Conservation (phyloP, 1,284 basidiomycete species). For the Mycena citricolor region DNA sequence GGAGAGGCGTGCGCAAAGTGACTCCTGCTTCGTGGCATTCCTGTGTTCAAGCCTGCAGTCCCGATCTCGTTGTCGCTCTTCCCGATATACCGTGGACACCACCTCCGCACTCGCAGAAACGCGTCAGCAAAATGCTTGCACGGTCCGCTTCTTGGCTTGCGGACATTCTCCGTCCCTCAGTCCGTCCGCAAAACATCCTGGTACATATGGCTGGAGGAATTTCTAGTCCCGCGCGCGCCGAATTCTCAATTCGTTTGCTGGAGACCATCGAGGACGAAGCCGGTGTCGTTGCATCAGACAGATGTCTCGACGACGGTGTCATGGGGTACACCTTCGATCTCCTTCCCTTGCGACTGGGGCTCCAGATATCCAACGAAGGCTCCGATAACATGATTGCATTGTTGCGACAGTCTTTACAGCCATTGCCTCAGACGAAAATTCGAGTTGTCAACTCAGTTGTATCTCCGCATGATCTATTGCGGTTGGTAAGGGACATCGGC, state of each 20-base stretch:
- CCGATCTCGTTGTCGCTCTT: conserved; percentile 72
- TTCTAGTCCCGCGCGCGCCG: conserved; percentile 52
- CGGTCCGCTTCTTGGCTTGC: conserved; percentile 64
- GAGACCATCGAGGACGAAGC: conserved; percentile 61
- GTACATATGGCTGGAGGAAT: conserved; percentile 68
- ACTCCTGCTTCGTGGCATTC: conserved; percentile 52
- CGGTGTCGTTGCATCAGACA: conserved; percentile 48
- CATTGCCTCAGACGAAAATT: conserved; percentile 54
- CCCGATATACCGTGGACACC: conserved; percentile 67
- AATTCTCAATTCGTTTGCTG: conserved; percentile 59
- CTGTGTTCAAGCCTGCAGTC: conserved; percentile 51
- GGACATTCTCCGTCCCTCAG: conserved; percentile 39
- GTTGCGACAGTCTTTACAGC: conserved; percentile 55
- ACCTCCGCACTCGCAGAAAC: conserved; percentile 68
- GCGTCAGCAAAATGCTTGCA: conserved; percentile 71
- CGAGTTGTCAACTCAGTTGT: conserved; percentile 57
- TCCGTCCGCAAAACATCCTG: conserved; percentile 44
- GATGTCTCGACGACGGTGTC: conserved; percentile 63
- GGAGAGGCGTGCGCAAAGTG: conserved; percentile 70
- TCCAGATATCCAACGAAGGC: conserved; percentile 14
- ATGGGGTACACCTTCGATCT: conserved; percentile 71
- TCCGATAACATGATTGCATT: conserved; percentile 35
- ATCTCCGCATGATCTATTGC: conserved; percentile 75
- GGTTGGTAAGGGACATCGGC: conserved; percentile 61
- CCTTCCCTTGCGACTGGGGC: conserved; percentile 44